Conservation (phyloP, 169 alveolate genomes). For the Eimeria acervulina region DNA sequence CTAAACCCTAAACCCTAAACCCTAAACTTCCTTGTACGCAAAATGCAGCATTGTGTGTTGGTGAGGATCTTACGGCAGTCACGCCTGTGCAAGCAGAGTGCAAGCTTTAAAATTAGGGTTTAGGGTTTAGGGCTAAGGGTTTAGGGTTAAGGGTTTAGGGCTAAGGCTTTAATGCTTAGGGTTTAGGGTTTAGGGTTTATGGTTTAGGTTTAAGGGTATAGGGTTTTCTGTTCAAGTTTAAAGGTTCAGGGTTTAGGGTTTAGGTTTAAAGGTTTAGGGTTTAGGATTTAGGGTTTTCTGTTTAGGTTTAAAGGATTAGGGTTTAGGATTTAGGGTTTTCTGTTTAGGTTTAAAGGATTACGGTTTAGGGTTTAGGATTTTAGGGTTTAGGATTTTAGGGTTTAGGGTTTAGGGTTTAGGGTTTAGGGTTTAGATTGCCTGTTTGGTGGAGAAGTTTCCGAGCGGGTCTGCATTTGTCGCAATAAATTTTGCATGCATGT, state of each 20-base stretch:
- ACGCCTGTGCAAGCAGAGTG: too few species aligned
- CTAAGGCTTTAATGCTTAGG: neutral
- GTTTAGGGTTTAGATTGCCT: constrained; percentile 12
- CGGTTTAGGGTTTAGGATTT: constrained; percentile 21
- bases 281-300: neutral
- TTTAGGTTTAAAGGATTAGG: too few species aligned
- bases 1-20: constrained; percentile 21
- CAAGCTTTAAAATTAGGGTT: too few species aligned
- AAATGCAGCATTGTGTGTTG: neutral
- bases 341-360: too few species aligned
- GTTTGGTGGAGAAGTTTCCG: constrained; percentile 84
- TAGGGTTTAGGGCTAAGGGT: neutral
- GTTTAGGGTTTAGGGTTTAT: constrained; percentile 37
- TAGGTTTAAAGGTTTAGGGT: too few species aligned
- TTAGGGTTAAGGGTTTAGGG: too few species aligned
- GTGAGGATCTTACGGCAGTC: too few species aligned
- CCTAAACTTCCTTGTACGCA: too few species aligned
- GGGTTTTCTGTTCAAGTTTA: too few species aligned
- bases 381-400: too few species aligned
- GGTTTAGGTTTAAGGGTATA: neutral
- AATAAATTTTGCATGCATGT: constrained; percentile 84
- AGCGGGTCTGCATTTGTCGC: constrained; percentile 87
- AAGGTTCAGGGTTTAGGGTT: constrained; percentile 11
- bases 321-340: neutral
- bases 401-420: neutral